Base-by-base conservation (phyloP, 352 stramenopile genomes). In the Phytophthora pisi region DNA sequence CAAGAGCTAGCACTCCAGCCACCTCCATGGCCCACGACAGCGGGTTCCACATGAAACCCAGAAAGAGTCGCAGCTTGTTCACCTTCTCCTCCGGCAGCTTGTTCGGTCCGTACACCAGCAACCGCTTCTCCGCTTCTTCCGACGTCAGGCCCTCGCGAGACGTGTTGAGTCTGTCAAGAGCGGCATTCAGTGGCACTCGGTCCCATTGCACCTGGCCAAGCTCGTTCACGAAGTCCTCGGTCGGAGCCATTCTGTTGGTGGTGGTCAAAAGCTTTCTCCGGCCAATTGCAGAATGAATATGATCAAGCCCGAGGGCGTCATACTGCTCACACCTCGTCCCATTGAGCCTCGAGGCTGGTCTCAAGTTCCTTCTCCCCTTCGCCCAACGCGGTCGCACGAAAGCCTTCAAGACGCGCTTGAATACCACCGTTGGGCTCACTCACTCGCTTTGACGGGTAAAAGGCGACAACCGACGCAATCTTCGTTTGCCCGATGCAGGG, bases 171-270 rank as follows among this genome's bases (percentile, higher is more conserved):
- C 90, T 91, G 75, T 91, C 83, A 13, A 93, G 77, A 51, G 83
- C 84, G 9, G 80, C 83, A 64, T 93, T 89, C n/a, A 90, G 77
- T 26, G 83, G 83, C 53, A 91, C 71, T 36, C 74, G 62, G 9
- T 60, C 50, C 49, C 52, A 59, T 34, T 49, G 36, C 5, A 59
- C 20, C 52, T 38, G 52, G 4, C 52, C 52, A 36, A 59, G 11
- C 10, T 98, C 95, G 80, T 98, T 92, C 75, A 97, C 85, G 58
- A 96, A 84, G 56, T 98, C 90, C n/a, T 51, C 20, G 45, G 15
- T 47, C 6, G 15, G 2, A 15, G 15, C 40, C 40, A 47, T 47
- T 23, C 28, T 31, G 11, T 9, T n/a, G 38, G 6, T 45, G 38
- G 28, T 31, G 7, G 28, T 40, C 34, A 40, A 4, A 15, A 40